phyloP scores from a whole-genome alignment of 1,139 yeast genomes.

The Eremothecium sinecaudum region DNA sequence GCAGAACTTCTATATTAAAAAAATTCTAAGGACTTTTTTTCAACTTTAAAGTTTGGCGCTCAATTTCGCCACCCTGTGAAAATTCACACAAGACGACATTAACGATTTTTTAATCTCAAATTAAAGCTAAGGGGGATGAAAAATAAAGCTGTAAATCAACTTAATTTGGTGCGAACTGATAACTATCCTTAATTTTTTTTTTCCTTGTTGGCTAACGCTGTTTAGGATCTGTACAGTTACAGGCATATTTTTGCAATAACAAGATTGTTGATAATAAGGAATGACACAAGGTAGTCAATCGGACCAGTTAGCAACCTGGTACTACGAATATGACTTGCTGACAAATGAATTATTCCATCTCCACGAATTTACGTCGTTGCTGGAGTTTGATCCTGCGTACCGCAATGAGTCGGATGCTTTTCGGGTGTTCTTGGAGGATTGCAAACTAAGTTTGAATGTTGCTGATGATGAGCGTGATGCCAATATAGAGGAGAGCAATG shows the following conservation, averaged over 20 bases:
- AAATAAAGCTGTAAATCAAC: no score
- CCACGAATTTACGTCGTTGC: conserved; percentile 34
- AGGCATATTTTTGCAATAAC: no score
- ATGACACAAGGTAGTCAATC: conserved; percentile 5
- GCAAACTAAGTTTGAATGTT: conserved; percentile 12
- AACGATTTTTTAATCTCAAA: no score
- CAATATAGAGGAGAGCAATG: conserved; percentile 7
- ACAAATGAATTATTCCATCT: conserved; percentile 39
- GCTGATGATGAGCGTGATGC: conserved; percentile 8
- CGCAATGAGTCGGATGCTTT: conserved; percentile 23
- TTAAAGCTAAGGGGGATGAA: no score
- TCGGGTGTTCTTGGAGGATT: conserved; percentile 22
- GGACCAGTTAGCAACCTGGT: conserved; percentile 27
- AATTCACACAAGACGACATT: neutral
- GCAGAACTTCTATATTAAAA: no score
- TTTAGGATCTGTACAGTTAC: no score
- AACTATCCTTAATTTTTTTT: no score
- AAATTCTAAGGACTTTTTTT: no score
- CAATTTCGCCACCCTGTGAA: conserved; percentile 2
- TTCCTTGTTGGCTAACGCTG: no score
- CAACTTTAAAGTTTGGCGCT: conserved; percentile 1
- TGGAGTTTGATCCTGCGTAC: conserved; percentile 32
- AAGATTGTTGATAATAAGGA: no score
- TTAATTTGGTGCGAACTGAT: no score
- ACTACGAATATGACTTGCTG: conserved; percentile 30